Base-by-base conservation (phyloP, 768 basidiomycete species). In the Lentinula edodes region DNA sequence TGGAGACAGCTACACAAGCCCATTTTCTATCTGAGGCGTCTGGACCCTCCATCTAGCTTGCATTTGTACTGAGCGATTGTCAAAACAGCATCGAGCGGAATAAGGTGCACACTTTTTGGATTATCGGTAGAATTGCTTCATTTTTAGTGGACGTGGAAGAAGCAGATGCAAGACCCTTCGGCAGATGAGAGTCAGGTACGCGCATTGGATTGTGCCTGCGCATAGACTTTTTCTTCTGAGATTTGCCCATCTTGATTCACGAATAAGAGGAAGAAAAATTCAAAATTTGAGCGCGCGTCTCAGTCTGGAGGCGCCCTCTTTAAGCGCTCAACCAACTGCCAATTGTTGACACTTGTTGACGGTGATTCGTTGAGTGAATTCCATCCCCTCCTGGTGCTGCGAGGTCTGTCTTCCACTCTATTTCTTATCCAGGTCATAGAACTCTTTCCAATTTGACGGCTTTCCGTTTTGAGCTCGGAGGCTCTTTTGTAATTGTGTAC, bases 1-100 rank as follows among this genome's bases (percentile, higher is more conserved):
- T 96, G 10, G 92, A 94, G n/a, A 96, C 90, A 1, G 95, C 94
- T 23, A 95, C 93, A 71, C 95, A 96, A 3, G 95, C 93, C 95
- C 93, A 97, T 71, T 93, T 92, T 58, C 95, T 85, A 65, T 98
- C 95, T 1, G 81, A 75, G 7, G 83, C 79, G 66, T 96, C 93
- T 5, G 84, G 66, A 71, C 87, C 86, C 67, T 87, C 84, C 81
- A 94, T 87, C 91, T 93, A 65, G 62, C 15, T 32, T 52, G 52
- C 53, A 43, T 43, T 9, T 12, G 55, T n/a, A 43, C 41, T 56
- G 28, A 50, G 35, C 46, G 61, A 64, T 52, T 28, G 53, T 50
- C 23, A 58, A 62, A 60, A 57, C 65, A 34, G 43, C 45, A 28
- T 52, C 39, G 12, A 42, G 38, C 28, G 46, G 35, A 15, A 45